Conservation (phyloP, 2,329 filamentous ascomycete genomes). For the Diaporthe vexans region DNA sequence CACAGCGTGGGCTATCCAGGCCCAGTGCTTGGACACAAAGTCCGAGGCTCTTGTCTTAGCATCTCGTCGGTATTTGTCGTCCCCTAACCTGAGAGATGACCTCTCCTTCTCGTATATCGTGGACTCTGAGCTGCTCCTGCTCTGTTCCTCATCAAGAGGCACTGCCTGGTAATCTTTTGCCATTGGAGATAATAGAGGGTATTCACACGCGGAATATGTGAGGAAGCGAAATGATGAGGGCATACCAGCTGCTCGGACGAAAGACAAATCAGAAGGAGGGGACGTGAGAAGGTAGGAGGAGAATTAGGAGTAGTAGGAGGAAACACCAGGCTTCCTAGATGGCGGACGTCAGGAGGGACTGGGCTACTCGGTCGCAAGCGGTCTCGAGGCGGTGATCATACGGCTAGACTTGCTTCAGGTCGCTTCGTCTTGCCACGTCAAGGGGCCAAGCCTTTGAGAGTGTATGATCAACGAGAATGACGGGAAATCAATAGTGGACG, state of each 20-base stretch:
- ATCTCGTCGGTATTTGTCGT: slow-evolving; percentile 30
- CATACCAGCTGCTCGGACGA: slow-evolving; percentile 41
- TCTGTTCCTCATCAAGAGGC: slow-evolving; percentile 55
- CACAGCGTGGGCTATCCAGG: slow-evolving; percentile 57
- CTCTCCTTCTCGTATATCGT: slow-evolving; percentile 44
- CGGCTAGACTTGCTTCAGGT: slow-evolving; percentile 24
- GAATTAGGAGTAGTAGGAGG: neutral
- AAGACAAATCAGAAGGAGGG: slow-evolving; percentile 18
- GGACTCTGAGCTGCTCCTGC: slow-evolving; percentile 41
- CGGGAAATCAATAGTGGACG: slow-evolving; percentile 18
- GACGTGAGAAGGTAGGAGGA: neutral
- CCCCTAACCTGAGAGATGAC: slow-evolving; percentile 36
- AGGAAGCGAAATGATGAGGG: slow-evolving; percentile 21
- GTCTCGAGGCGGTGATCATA: slow-evolving; percentile 7
- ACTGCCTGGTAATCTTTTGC: slow-evolving; percentile 53
- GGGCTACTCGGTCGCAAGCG: neutral
- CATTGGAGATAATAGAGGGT: slow-evolving; percentile 46
- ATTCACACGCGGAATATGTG: slow-evolving; percentile 38
- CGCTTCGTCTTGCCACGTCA: slow-evolving; percentile 7
- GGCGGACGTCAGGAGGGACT: neutral
- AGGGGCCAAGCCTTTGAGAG: slow-evolving; percentile 25
- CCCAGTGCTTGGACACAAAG: slow-evolving; percentile 49
- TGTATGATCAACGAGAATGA: slow-evolving; percentile 32
- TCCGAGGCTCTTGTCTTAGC: slow-evolving; percentile 37
- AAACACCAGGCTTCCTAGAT: slow-evolving; percentile 22